These are phyloP conservation scores for Penicillium nordicum DNA, from an alignment of 2,329 filamentous ascomycete genomes.

Conservation along the genomic window DNA sequence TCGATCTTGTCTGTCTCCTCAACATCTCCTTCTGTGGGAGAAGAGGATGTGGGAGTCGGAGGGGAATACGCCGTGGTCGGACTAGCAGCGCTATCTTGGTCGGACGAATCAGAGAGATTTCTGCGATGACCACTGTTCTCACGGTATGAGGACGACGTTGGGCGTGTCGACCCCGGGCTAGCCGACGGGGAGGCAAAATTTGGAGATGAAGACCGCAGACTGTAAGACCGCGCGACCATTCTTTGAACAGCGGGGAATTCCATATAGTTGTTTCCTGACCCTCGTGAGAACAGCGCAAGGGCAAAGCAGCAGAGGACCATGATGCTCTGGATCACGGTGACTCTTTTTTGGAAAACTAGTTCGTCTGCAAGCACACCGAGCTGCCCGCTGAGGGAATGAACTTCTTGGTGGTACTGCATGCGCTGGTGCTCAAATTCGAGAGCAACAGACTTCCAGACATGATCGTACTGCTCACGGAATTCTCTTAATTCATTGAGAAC, in stretches of 20 bases:
- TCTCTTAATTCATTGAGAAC: constrained; percentile 76
- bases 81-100: constrained; percentile 27
- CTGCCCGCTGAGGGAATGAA: constrained; percentile 73
- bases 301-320: constrained; percentile 82
- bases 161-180: constrained; percentile 39
- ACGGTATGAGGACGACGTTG: constrained; percentile 29
- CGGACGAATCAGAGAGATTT: constrained; percentile 35
- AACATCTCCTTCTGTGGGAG: constrained; percentile 14
- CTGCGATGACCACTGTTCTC: constrained; percentile 27
- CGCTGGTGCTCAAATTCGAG: constrained; percentile 86
- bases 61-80: constrained; percentile 38
- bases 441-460: constrained; percentile 93
- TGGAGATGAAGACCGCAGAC: constrained; percentile 39
- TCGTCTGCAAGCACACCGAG: constrained; percentile 92
- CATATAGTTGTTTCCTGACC: constrained; percentile 43
- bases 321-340: constrained; percentile 87
- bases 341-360: constrained; percentile 76
- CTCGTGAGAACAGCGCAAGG: constrained; percentile 71
- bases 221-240: constrained; percentile 46
- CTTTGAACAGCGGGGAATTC: constrained; percentile 47
- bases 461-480: constrained; percentile 84
- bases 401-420: constrained; percentile 77
- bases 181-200: constrained; percentile 34
- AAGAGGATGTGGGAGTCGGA: constrained; percentile 38
- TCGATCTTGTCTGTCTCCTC: constrained; percentile 19